phyloP scores from a whole-genome alignment of 495 filamentous ascomycete genomes.

The Jackrogersella multiformis region DNA sequence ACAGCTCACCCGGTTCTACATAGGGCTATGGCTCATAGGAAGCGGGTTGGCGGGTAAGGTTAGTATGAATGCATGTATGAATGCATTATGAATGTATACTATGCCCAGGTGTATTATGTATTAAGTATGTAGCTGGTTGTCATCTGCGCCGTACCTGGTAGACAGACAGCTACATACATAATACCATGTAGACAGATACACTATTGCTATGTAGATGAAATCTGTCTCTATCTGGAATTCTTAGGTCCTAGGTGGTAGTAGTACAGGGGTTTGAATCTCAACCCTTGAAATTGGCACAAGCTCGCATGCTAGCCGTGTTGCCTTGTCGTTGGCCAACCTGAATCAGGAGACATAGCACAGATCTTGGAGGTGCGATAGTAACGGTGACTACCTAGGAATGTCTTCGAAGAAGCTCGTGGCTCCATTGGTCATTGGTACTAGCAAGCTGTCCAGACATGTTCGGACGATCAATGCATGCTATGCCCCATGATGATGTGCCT shows the following conservation, averaged over 20 bases:
- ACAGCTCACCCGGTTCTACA: background rate
- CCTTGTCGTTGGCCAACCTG: slow-evolving; percentile 15
- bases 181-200: too few species aligned
- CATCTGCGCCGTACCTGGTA: too few species aligned
- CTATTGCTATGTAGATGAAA: too few species aligned
- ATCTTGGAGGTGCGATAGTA: slow-evolving; percentile 20
- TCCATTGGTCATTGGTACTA: too few species aligned
- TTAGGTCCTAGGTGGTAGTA: too few species aligned
- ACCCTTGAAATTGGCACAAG: slow-evolving; percentile 1
- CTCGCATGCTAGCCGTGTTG: slow-evolving; percentile 15
- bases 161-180: too few species aligned
- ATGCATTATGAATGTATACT: too few species aligned
- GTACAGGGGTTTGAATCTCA: background rate
- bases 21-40: slow-evolving; percentile 16
- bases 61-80: too few species aligned
- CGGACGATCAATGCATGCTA: slow-evolving; percentile 31
- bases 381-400: slow-evolving; percentile 8
- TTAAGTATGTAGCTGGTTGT: too few species aligned
- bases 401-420: too few species aligned
- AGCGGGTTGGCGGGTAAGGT: slow-evolving; percentile 3
- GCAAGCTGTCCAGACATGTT: background rate
- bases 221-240: too few species aligned
- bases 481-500: slow-evolving; percentile 31
- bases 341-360: slow-evolving; percentile 18
- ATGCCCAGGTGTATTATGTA: too few species aligned